These are phyloP conservation scores for Diplodia mutila DNA, from an alignment of 2,329 filamentous ascomycete species.

Conservation along the genomic window DNA sequence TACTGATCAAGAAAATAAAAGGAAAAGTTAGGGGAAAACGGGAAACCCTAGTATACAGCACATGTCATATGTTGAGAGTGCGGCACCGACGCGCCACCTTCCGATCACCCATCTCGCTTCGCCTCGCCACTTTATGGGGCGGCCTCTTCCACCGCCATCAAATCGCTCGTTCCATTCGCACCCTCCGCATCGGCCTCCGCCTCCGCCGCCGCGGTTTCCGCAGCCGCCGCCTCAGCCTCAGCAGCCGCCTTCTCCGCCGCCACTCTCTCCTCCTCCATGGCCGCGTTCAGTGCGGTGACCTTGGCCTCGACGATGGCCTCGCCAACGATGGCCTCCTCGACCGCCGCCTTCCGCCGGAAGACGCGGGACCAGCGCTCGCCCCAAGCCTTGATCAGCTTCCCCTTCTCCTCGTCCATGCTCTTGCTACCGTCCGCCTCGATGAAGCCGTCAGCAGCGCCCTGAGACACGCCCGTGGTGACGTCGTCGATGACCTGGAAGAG, in stretches of 20 bases:
- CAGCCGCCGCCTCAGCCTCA: constrained; percentile 12
- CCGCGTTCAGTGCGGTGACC: constrained; percentile 34
- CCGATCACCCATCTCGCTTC: neutral
- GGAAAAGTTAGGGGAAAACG: neutral
- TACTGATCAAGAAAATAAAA: neutral
- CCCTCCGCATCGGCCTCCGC: constrained; percentile 4
- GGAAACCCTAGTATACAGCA: neutral
- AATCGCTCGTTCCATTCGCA: constrained; percentile 8
- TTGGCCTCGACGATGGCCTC: constrained; percentile 58
- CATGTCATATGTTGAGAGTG: neutral
- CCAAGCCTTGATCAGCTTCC: constrained; percentile 74
- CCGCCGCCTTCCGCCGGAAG: constrained; percentile 77
- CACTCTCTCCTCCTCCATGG: constrained; percentile 4
- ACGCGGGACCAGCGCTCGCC: constrained; percentile 84
- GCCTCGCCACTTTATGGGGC: neutral
- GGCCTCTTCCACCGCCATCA: constrained; percentile 16
- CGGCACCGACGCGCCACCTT: neutral
- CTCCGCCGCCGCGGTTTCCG: constrained; percentile 3
- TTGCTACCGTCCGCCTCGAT: constrained; percentile 69
- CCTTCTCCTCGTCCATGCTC: constrained; percentile 46
- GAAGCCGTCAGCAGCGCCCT: constrained; percentile 72
- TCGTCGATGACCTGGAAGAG: constrained; percentile 84
- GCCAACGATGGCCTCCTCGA: constrained; percentile 76
- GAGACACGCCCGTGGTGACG: constrained; percentile 71
- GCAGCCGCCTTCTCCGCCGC: constrained; percentile 8